Evolutionary conservation across 495 filamentous ascomycete species (phyloP).

Genomic region (Evernia prunastri): DNA sequence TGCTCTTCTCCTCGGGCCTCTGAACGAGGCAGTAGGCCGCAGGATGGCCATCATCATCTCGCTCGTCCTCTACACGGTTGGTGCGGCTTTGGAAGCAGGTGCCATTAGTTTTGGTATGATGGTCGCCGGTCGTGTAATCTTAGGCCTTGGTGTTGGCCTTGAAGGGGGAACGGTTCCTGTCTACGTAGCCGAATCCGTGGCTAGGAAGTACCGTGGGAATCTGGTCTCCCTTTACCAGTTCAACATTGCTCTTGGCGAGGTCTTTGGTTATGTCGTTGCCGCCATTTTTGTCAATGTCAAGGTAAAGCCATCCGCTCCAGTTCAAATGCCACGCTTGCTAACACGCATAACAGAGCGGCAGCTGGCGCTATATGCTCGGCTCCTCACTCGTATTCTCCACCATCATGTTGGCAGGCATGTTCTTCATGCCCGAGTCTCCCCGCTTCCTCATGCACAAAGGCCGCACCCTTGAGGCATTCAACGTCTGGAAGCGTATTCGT

Average conservation of each 20-base stretch:
- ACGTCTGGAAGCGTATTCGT: conserved; percentile 57
- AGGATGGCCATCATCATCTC: conserved; percentile 54
- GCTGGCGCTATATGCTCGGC: conserved; percentile 61
- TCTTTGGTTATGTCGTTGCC: conserved; percentile 55
- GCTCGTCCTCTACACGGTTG: conserved; percentile 52
- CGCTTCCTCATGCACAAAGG: conserved; percentile 54
- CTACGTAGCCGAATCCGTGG: conserved; percentile 43
- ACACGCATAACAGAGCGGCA: conserved; percentile 31
- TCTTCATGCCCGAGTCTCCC: conserved; percentile 54
- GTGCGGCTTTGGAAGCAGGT: conserved; percentile 54
- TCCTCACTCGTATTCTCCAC: conserved; percentile 58
- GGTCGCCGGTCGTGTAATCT: conserved; percentile 51
- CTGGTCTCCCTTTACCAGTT: conserved; percentile 57
- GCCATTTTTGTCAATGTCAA: conserved; percentile 53
- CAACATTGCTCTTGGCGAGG: conserved; percentile 58
- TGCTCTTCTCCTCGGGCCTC: conserved; percentile 50
- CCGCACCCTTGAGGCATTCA: conserved; percentile 43
- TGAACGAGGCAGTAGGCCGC: conserved; percentile 53
- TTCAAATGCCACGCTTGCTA: background rate
- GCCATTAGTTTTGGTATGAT: conserved; percentile 55
- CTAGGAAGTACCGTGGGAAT: conserved; percentile 50
- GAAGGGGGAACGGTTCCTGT: conserved; percentile 52
- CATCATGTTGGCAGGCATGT: conserved; percentile 51
- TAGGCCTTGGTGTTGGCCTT: conserved; percentile 54
- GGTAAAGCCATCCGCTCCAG: background rate